Conservation (phyloP, 306 rosid species). For the Inga laurina region DNA sequence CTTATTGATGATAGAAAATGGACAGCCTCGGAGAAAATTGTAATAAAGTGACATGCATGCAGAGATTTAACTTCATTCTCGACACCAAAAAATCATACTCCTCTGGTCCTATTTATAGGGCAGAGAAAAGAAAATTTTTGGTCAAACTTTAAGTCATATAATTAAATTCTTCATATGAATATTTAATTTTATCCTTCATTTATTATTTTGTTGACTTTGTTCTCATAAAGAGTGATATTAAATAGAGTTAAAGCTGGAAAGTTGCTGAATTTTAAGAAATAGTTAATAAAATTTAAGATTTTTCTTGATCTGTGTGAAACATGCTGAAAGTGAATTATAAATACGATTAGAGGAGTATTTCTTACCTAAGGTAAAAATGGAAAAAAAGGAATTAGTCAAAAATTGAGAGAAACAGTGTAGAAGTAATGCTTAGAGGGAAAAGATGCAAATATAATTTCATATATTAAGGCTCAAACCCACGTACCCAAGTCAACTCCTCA, state of each 20-base stretch:
- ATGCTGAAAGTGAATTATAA: too few species aligned
- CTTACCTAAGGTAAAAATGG: neutral
- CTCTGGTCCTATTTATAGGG: too few species aligned
- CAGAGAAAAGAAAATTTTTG: too few species aligned
- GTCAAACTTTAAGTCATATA: too few species aligned
- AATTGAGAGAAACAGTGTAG: conserved; percentile 6
- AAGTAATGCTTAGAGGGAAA: conserved; percentile 19
- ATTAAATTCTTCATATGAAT: too few species aligned
- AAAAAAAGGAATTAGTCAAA: neutral
- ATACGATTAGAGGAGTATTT: neutral
- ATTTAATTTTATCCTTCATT: too few species aligned
- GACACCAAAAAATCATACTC: neutral
- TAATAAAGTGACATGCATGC: neutral
- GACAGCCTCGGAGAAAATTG: neutral
- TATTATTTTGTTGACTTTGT: too few species aligned
- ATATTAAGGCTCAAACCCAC: conserved; percentile 28
- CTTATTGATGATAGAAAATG: conserved; percentile 12
- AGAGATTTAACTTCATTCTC: neutral
- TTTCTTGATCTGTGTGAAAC: too few species aligned
- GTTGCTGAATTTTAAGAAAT: too few species aligned
- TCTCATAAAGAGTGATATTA: too few species aligned
- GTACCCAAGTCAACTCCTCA: conserved; percentile 93
- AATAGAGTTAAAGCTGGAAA: too few species aligned
- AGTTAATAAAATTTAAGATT: too few species aligned
- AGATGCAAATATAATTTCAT: conserved; percentile 14